These are phyloP conservation scores for Lomentospora prolificans DNA, from an alignment of 2,329 filamentous ascomycete species.

Conservation along the genomic window DNA sequence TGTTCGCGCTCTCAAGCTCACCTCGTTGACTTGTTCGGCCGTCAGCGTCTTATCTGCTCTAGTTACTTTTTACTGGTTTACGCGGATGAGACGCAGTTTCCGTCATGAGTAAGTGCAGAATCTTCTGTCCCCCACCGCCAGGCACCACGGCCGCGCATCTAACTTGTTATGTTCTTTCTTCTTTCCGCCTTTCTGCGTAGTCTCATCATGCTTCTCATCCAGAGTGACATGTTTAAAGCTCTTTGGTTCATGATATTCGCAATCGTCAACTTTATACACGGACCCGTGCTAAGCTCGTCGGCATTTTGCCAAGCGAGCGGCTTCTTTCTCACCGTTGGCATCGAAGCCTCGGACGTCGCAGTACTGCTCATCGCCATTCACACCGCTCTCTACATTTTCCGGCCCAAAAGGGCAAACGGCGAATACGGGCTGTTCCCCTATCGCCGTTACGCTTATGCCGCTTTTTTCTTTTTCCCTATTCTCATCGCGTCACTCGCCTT, in stretches of 20 bases:
- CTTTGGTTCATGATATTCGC: constrained; percentile 59
- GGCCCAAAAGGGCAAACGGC: constrained; percentile 34
- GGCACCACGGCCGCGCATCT: background rate
- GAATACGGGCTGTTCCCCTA: constrained; percentile 61
- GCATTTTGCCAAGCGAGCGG: constrained; percentile 58
- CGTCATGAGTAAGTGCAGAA: constrained; percentile 54
- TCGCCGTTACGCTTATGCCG: constrained; percentile 46
- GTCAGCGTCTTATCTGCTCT: constrained; percentile 48
- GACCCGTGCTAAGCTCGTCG: constrained; percentile 38
- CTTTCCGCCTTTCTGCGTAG: too few relatives aligned
- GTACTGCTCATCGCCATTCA: constrained; percentile 67
- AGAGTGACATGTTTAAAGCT: constrained; percentile 62
- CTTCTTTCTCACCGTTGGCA: constrained; percentile 56
- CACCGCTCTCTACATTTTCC: constrained; percentile 61
- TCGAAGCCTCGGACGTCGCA: constrained; percentile 61
- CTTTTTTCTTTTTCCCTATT: constrained; percentile 48
- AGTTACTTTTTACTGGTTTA: constrained; percentile 60
- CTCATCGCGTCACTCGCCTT: constrained; percentile 56
- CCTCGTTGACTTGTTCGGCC: background rate
- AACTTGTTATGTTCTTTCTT: background rate
- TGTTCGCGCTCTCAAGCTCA: background rate
- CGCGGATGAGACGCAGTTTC: constrained; percentile 63
- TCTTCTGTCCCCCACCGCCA: background rate
- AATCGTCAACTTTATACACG: constrained; percentile 43
- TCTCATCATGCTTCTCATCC: constrained; percentile 64